Conservation (phyloP, 1,284 basidiomycete species). For the Afroboletus lepidellus region DNA sequence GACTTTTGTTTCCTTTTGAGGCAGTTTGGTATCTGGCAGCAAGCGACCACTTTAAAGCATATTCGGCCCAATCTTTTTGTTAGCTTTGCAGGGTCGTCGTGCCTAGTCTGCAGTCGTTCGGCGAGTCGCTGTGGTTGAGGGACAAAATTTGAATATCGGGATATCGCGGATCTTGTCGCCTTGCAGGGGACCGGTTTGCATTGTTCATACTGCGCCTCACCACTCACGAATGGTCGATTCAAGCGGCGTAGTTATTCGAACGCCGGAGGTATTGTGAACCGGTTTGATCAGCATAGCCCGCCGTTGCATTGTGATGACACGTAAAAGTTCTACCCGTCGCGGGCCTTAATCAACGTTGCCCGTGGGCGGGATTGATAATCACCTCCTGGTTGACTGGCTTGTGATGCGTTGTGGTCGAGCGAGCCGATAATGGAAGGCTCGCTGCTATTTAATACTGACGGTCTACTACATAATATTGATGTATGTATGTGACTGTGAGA, state of each 20-base stretch:
- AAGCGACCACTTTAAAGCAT: no score
- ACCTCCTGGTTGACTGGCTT: neutral
- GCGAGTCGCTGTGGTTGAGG: neutral
- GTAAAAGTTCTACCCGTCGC: conserved; percentile 19
- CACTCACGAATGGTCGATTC: neutral
- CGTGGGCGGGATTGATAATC: conserved; percentile 1
- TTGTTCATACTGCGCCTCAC: neutral
- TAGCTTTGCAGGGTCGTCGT: neutral
- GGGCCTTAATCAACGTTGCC: neutral
- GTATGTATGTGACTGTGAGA: neutral
- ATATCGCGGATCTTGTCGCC: neutral
- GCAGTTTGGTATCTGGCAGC: neutral
- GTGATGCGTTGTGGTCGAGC: neutral
- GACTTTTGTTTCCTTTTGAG: conserved; percentile 16
- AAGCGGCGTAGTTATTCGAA: neutral
- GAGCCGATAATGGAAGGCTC: neutral
- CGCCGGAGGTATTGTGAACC: conserved; percentile 4
- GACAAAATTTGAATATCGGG: neutral
- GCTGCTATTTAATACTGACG: neutral
- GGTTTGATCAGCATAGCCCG: conserved; percentile 14
- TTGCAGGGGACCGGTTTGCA: neutral
- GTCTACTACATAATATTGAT: neutral
- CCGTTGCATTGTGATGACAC: conserved; percentile 8
- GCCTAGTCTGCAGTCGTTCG: neutral
- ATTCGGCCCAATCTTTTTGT: neutral